Evolutionary conservation across 140 eudicot species (phyloP), one percentile per base, ranked within the genome.

Genomic region (Cichorium intybus): DNA sequence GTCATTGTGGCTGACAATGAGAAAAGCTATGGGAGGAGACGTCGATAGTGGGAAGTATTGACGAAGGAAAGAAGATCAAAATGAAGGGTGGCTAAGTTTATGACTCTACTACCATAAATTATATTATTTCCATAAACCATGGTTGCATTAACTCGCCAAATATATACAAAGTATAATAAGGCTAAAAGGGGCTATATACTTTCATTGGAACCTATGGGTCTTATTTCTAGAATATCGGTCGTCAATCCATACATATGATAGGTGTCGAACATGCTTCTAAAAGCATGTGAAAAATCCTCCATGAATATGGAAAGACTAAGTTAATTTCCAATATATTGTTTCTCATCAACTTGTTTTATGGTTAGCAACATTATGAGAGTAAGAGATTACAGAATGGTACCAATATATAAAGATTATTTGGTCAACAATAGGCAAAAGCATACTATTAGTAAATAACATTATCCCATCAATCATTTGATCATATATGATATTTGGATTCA

Each of bases 391-490:
- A 43, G 49, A 43, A 43, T 43, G 49, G 49, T 4, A 18, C 20
- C 49, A 15, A 7, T 43, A 14, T 48, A 5, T 48, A 65, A 64
- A 15, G 72, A 67, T 67, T 53, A 27, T 53, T 53, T 24, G 53
- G 53, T 53, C 72, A 12, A 53, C 54, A 53, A 37, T 15, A 53
- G 63, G 41, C 8, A 39, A 68, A 68, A 43, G 64, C 29, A 41
- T 68, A 41, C 31, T 37, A 54, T 27, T 39, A 68, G 24, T 54
- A 53, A 24, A 37, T 51, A 49, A 67, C 11, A 21, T 69, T 69
- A 57, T 69, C 74, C 16, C 18, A 17, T 69, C 28, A 57, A 57
- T 69, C 65, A 68, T 68, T 68, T 39, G 56, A 56, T 20, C 56
- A 10, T 24, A 56, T 24, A 24, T 41, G 47, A 26, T 24, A 62